Percentiles rank a stretch among this genome's conserved stretches.
phyloP scores from a whole-genome alignment of 2,329 filamentous ascomycete species.

The Penicillium sp. region DNA sequence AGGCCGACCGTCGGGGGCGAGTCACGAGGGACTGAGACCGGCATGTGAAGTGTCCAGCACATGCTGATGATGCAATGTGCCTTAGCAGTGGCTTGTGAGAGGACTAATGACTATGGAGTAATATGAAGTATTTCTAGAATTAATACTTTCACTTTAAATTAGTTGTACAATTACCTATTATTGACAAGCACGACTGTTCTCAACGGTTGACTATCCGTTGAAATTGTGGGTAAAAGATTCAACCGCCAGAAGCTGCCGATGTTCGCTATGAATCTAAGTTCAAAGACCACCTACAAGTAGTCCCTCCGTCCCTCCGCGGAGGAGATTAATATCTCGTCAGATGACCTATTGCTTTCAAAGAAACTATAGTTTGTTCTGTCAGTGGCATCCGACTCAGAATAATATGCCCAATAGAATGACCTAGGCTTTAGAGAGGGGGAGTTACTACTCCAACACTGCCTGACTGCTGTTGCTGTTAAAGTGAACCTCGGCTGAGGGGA shows the following conservation, averaged over 20 bases:
- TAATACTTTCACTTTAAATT: neutral
- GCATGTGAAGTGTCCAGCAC: slow-evolving; percentile 9
- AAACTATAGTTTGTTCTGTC: neutral
- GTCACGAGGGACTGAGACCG: slow-evolving; percentile 4
- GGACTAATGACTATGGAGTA: no score
- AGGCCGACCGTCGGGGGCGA: slow-evolving; percentile 13
- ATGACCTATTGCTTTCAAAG: slow-evolving; percentile 1
- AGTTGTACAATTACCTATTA: neutral
- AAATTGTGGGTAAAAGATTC: slow-evolving; percentile 29
- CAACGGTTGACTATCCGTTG: neutral
- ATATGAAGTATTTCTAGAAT: neutral
- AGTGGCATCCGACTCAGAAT: slow-evolving; percentile 20
- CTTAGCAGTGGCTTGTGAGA: neutral
- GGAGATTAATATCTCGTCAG: slow-evolving; percentile 1
- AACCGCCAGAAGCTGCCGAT: slow-evolving; percentile 19
- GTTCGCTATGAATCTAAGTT: neutral
- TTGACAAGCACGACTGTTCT: neutral
- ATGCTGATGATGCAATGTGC: slow-evolving; percentile 15
- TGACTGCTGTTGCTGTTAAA: neutral
- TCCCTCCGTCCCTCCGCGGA: neutral
- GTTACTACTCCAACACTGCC: neutral
- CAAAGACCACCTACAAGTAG: neutral
- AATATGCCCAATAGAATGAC: slow-evolving; percentile 20
- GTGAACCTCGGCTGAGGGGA: slow-evolving; percentile 36
- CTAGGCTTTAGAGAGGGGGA: slow-evolving; percentile 4